Percentiles rank a stretch among this genome's conserved stretches.
phyloP scores from a whole-genome alignment of 345 rosid genomes.

The Pugionium dolabratum region DNA sequence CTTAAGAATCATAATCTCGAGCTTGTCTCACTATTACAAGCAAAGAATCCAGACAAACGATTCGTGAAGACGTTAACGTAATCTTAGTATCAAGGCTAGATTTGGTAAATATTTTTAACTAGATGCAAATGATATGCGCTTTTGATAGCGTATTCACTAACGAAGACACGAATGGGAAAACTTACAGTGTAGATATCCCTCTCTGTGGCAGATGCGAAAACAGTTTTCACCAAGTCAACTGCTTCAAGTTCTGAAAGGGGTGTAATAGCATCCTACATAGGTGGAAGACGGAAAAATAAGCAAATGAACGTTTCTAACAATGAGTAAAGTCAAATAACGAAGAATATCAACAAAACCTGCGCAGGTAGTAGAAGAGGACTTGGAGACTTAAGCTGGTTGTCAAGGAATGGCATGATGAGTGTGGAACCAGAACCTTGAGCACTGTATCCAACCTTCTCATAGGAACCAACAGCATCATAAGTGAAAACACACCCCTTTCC shows the following conservation, averaged over 20 bases:
- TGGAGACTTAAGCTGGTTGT: conserved; percentile 94
- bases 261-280: conserved; percentile 81
- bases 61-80: too few species aligned
- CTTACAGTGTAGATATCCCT: conserved; percentile 96
- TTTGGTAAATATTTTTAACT: neutral
- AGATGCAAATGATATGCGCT: neutral
- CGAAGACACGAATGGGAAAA: conserved; percentile 14
- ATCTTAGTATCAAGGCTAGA: too few species aligned
- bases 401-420: conserved; percentile 92
- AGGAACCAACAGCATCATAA: conserved; percentile 97
- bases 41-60: neutral
- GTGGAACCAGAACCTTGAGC: conserved; percentile 94
- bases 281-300: conserved; percentile 1
- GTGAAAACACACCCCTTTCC: conserved; percentile 97
- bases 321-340: neutral
- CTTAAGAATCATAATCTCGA: conserved; percentile 74
- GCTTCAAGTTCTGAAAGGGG: conserved; percentile 92
- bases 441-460: conserved; percentile 95
- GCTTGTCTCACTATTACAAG: conserved; percentile 72
- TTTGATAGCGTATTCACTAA: neutral
- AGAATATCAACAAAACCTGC: conserved; percentile 44
- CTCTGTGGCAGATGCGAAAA: conserved; percentile 94
- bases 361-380: conserved; percentile 94
- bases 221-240: conserved; percentile 83
- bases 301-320: conserved; percentile 12